phyloP scores from a whole-genome alignment of 495 filamentous ascomycete species.

The Lineolata rhizophorae region DNA sequence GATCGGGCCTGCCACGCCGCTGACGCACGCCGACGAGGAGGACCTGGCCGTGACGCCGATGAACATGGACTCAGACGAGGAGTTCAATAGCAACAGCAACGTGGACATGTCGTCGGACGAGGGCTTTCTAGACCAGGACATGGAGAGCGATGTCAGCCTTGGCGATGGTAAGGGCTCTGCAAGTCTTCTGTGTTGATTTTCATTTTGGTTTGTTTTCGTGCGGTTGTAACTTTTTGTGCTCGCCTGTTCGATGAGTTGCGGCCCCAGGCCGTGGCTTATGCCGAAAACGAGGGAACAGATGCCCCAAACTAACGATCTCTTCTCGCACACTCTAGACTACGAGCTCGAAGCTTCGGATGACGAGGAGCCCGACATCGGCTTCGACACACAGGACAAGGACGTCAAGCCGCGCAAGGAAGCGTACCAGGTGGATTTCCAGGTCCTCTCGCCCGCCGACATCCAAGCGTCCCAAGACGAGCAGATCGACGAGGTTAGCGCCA shows the following conservation, averaged over 20 bases:
- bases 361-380: constrained; percentile 49
- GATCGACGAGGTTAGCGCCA: constrained; percentile 69
- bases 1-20: constrained; percentile 31
- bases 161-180: constrained; percentile 6
- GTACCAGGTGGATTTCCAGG: constrained; percentile 69
- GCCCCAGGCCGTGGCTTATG: too few species aligned
- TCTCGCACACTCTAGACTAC: too few species aligned
- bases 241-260: too few species aligned
- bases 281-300: too few species aligned
- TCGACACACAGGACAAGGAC: constrained; percentile 53
- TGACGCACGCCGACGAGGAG: constrained; percentile 34
- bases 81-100: constrained; percentile 73
- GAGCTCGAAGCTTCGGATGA: constrained; percentile 27
- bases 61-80: constrained; percentile 90
- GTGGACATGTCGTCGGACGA: constrained; percentile 40
- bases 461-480: constrained; percentile 62
- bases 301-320: too few species aligned
- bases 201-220: too few species aligned
- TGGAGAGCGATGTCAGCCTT: constrained; percentile 1
- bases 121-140: constrained; percentile 10
- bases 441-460: constrained; percentile 60
- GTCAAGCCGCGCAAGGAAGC: constrained; percentile 44
- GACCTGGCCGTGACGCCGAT: too few species aligned
- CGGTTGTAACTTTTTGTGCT: too few species aligned
- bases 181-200: too few species aligned